Conservation (phyloP, 331 rosid genomes). For the Quercus lobata region DNA sequence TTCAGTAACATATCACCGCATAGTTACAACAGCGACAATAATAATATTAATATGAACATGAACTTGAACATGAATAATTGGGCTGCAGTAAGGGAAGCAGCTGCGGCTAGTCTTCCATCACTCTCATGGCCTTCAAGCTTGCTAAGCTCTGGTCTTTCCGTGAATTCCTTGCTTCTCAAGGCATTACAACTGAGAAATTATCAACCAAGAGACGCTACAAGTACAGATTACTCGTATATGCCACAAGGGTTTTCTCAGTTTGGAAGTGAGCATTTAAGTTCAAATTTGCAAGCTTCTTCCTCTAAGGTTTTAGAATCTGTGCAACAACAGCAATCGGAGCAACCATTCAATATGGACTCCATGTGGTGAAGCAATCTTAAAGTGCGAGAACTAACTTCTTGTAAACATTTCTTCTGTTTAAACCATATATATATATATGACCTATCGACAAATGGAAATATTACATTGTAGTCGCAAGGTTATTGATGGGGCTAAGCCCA, state of each 20-base stretch:
- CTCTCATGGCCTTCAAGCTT: constrained; percentile 58
- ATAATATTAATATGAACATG: constrained; percentile 39
- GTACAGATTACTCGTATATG: constrained; percentile 26
- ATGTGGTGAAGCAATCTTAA: constrained; percentile 51
- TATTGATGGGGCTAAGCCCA: neutral
- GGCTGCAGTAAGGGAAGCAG: constrained; percentile 33
- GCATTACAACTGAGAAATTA: constrained; percentile 78
- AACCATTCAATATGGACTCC: constrained; percentile 95
- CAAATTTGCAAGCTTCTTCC: constrained; percentile 62
- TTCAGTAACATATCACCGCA: constrained; percentile 34
- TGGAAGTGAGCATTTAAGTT: constrained; percentile 25
- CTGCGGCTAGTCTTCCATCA: constrained; percentile 32
- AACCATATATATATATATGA: neutral
- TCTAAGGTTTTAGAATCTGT: constrained; percentile 47
- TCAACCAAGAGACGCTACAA: constrained; percentile 44
- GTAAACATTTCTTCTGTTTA: neutral
- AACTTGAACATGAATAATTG: constrained; percentile 49
- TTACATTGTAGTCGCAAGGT: neutral
- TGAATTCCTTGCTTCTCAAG: constrained; percentile 82
- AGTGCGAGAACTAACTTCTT: constrained; percentile 3
- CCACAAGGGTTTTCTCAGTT: constrained; percentile 34
- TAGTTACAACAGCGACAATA: constrained; percentile 15
- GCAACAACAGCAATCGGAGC: constrained; percentile 65
- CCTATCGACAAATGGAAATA: neutral
- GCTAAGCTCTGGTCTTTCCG: constrained; percentile 47